Evolutionary conservation across 768 basidiomycete genomes (phyloP).

Genomic region (Hericium coralloides): DNA sequence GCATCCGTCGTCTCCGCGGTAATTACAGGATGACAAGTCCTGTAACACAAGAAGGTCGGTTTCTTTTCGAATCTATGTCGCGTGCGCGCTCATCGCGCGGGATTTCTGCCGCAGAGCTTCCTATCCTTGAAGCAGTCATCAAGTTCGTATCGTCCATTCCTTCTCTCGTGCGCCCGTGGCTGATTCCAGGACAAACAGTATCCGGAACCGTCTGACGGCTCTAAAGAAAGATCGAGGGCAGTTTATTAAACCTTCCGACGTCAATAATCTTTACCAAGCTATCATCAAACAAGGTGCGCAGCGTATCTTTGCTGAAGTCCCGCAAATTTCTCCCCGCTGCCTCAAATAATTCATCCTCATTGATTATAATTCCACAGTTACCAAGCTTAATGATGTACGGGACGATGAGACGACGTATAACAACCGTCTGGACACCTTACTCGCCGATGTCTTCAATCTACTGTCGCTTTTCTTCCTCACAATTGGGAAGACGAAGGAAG

Average conservation of each 20-base stretch:
- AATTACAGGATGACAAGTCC: slow-evolving; percentile 41
- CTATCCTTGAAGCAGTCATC: slow-evolving; percentile 91
- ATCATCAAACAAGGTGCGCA: slow-evolving; percentile 86
- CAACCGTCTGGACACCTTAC: slow-evolving; percentile 90
- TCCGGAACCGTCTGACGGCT: slow-evolving; percentile 89
- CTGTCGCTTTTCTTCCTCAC: slow-evolving; percentile 97
- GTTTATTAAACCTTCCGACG: slow-evolving; percentile 90
- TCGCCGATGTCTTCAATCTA: slow-evolving; percentile 92
- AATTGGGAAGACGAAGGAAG: slow-evolving; percentile 91
- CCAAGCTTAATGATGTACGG: slow-evolving; percentile 84
- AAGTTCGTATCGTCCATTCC: slow-evolving; percentile 41
- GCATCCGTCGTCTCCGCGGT: background rate
- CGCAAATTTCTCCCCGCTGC: background rate
- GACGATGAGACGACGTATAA: slow-evolving; percentile 66
- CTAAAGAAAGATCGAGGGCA: slow-evolving; percentile 90
- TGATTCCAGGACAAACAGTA: slow-evolving; percentile 36
- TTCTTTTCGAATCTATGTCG: slow-evolving; percentile 13
- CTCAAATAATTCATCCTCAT: background rate
- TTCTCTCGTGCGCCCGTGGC: background rate
- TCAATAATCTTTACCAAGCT: slow-evolving; percentile 84
- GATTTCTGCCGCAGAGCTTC: slow-evolving; percentile 53
- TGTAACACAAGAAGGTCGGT: slow-evolving; percentile 73
- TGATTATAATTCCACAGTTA: slow-evolving; percentile 43
- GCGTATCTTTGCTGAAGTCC: background rate
- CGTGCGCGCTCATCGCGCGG: slow-evolving; percentile 11